Percentiles rank a stretch among this genome's conserved stretches.
Conservation (phyloP, 768 basidiomycete species). For the Tephrocybe rancida region DNA sequence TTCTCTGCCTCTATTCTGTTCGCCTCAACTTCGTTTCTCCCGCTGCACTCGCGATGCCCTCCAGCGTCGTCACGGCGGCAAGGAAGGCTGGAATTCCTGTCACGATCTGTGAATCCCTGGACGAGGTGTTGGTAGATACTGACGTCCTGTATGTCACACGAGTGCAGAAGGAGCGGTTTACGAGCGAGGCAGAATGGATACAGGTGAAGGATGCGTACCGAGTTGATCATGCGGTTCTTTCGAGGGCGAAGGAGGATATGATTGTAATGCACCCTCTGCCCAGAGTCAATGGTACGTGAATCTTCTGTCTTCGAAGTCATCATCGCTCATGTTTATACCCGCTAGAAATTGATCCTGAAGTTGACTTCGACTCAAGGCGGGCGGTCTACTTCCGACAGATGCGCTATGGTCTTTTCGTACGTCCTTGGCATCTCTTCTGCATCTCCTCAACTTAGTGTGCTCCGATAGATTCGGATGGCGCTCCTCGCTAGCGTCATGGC, state of each 20-base stretch:
- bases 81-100: conserved; percentile 82
- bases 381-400: conserved; percentile 99
- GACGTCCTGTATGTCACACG: conserved; percentile 98
- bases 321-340: conserved; percentile 11
- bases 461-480: conserved; percentile 72
- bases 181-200: conserved; percentile 80
- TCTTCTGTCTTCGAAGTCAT: neutral
- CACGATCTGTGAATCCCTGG: conserved; percentile 82
- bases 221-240: conserved; percentile 91
- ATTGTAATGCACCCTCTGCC: conserved; percentile 99
- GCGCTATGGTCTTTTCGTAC: conserved; percentile 95
- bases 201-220: conserved; percentile 91
- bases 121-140: conserved; percentile 88
- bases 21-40: conserved; percentile 96
- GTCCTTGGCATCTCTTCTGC: conserved; percentile 31
- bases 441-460: neutral
- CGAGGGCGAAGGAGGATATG: conserved; percentile 94
- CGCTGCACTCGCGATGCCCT: conserved; percentile 84
- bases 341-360: conserved; percentile 97
- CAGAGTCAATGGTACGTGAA: conserved; percentile 73
- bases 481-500: conserved; percentile 66
- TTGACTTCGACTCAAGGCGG: conserved; percentile 92
- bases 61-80: conserved; percentile 79
- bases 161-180: conserved; percentile 94
- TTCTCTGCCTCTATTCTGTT: conserved; percentile 90